phyloP scores from a whole-genome alignment of 2,329 filamentous ascomycete species.

The Aspergillus udagawae region DNA sequence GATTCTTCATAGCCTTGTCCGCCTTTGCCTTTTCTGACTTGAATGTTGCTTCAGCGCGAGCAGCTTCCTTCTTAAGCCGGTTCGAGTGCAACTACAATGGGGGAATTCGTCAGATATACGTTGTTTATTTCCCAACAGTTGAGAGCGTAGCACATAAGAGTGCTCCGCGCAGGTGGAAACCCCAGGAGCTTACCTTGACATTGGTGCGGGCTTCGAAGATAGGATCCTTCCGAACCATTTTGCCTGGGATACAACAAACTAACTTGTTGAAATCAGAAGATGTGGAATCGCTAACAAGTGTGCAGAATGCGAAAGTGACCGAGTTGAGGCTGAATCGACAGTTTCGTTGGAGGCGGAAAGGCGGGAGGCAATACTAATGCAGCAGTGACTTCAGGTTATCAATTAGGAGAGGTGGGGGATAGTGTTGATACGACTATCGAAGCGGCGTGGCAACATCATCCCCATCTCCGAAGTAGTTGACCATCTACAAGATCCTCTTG shows the following conservation, averaged over 20 bases:
- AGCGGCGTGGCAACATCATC: conserved; percentile 20
- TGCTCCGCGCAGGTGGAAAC: not conserved
- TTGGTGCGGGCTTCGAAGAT: conserved; percentile 42
- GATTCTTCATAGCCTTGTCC: conserved; percentile 46
- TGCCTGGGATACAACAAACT: conserved; percentile 7
- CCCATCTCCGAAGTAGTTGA: not conserved
- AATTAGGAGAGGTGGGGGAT: conserved; percentile 1
- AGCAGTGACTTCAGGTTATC: not conserved
- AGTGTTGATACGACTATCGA: not conserved
- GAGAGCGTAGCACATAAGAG: not conserved
- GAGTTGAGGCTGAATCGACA: not conserved
- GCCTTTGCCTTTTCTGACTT: conserved; percentile 47
- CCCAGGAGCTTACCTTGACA: conserved; percentile 31
- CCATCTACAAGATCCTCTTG: not conserved
- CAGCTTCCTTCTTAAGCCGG: conserved; percentile 46
- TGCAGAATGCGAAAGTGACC: not conserved
- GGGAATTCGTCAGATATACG: not conserved
- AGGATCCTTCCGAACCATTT: conserved; percentile 39
- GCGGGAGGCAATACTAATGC: conserved; percentile 4
- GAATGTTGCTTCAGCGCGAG: conserved; percentile 43
- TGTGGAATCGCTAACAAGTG: not conserved
- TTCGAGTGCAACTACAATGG: conserved; percentile 42
- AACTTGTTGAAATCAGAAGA: no score
- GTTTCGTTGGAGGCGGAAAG: not conserved
- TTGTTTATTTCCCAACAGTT: not conserved